Percentiles rank a stretch among this genome's conserved stretches.
Evolutionary conservation across 2,329 filamentous ascomycete species (phyloP).

Genomic region (Aspergillus sp.): DNA sequence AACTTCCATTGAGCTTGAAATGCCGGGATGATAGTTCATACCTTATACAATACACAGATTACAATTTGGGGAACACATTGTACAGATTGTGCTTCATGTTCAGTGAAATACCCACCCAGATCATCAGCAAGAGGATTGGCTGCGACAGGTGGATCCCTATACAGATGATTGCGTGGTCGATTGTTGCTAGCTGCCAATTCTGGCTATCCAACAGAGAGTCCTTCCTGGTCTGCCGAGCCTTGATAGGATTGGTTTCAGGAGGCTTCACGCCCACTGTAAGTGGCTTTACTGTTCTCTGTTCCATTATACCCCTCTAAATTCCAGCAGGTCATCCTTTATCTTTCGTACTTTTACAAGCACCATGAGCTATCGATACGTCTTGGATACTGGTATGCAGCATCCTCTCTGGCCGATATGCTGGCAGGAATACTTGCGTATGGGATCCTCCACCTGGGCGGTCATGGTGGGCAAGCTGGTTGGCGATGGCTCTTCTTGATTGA

Average conservation of each 20-base stretch:
- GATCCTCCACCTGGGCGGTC: conserved; percentile 38
- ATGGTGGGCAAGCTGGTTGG: conserved; percentile 36
- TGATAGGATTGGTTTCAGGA: conserved; percentile 50
- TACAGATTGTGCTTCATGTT: conserved; percentile 56
- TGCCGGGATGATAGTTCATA: not conserved
- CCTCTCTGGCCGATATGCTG: conserved; percentile 47
- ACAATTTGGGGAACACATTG: conserved; percentile 55
- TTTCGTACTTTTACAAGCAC: conserved; percentile 72
- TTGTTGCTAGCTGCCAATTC: conserved; percentile 45
- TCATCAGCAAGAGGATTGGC: conserved; percentile 57
- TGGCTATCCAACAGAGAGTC: conserved; percentile 47
- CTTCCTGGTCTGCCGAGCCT: conserved; percentile 45
- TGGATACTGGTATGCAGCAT: conserved; percentile 29
- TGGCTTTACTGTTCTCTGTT: not conserved
- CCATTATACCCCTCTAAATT: not conserved
- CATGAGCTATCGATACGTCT: conserved; percentile 60
- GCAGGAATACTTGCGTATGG: conserved; percentile 48
- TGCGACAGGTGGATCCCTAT: conserved; percentile 59
- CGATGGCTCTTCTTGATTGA: conserved; percentile 40
- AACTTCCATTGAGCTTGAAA: not conserved
- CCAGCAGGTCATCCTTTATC: conserved; percentile 48
- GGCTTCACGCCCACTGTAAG: conserved; percentile 46
- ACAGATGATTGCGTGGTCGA: conserved; percentile 50
- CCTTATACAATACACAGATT: conserved; percentile 14
- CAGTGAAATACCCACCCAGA: conserved; percentile 59